These are phyloP conservation scores for Protea cynaroides DNA, from an alignment of 164 flowering plant species.

Conservation along the genomic window DNA sequence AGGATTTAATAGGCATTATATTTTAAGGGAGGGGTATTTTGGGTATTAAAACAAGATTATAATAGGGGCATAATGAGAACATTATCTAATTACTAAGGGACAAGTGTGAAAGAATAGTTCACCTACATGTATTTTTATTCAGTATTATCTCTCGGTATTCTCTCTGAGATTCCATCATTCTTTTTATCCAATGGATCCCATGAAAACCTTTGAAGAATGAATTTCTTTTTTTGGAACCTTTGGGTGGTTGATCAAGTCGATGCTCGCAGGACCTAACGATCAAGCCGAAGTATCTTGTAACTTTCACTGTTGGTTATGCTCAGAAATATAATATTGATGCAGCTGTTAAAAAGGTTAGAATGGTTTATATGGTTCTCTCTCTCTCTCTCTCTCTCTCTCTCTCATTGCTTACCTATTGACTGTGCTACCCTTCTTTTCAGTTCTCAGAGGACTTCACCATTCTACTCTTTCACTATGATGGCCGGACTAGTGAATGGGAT, in stretches of 20 bases:
- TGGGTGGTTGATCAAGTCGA: background rate
- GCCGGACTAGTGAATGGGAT: conserved; percentile 81
- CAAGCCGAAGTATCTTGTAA: conserved; percentile 78
- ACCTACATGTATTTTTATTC: too few species aligned
- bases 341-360: conserved; percentile 77
- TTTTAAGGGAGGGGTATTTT: too few species aligned
- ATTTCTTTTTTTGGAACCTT: background rate
- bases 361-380: background rate
- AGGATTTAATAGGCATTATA: too few species aligned
- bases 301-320: conserved; percentile 79
- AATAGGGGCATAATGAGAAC: too few species aligned
- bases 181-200: too few species aligned
- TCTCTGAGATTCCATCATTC: too few species aligned
- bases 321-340: conserved; percentile 66
- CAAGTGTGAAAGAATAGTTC: too few species aligned
- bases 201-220: background rate
- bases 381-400: background rate
- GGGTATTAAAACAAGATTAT: too few species aligned
- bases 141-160: too few species aligned
- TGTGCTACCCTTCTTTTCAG: conserved; percentile 40
- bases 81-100: too few species aligned
- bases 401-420: background rate
- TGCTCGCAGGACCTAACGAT: conserved; percentile 60
- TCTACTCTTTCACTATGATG: conserved; percentile 88
- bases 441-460: conserved; percentile 85